Evolutionary conservation across 75 land plant genomes (phyloP), one percentile per base, ranked within the genome.

Genomic region (Cunninghamia lanceolata): DNA sequence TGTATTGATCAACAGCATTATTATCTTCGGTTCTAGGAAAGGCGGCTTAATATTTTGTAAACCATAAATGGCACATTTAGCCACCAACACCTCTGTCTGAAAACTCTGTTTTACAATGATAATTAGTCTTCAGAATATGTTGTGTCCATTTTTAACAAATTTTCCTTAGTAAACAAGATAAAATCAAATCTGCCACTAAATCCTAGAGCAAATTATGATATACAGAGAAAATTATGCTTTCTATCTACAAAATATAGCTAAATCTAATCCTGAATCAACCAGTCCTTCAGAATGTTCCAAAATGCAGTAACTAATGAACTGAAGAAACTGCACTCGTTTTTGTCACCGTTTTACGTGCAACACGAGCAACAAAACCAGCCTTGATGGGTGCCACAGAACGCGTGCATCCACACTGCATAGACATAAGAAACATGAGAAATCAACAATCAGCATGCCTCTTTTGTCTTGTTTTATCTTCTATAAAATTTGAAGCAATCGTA

Each of bases 331-430:
- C 15, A 50, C 16, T 50, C 13, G 53, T 0, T 50, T 50, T 47
- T 71, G 94, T 89, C 32, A 90, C 93, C 15, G 93, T 86, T 85
- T 93, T 95, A 13, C 94, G 91, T 9, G 92, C 96, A 88, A 95
- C 96, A 82, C 94, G 93, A 82, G 96, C 97, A 82, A 94, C 94
- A 85, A 95, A 95, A 66, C 97, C 97, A 92, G 97, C 96, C 85
- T 95, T 95, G 87, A 95, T 95, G 13, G 94, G 94, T 39, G 97
- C 96, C 63, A 95, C 97, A 34, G 97, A 93, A 21, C 97, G 92
- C 21, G 93, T 90, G 43, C 92, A 92, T 50, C 97, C 97, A 88
- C 97, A 95, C 97, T 95, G 92, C 77, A 88, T 17, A 83, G 52
- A 32, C 63, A 54, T 76, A 71, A 88, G 0, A 30, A 78, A 80